Conservation (phyloP, 2,329 filamentous ascomycete species). For the Scolecobasidium constrictum region DNA sequence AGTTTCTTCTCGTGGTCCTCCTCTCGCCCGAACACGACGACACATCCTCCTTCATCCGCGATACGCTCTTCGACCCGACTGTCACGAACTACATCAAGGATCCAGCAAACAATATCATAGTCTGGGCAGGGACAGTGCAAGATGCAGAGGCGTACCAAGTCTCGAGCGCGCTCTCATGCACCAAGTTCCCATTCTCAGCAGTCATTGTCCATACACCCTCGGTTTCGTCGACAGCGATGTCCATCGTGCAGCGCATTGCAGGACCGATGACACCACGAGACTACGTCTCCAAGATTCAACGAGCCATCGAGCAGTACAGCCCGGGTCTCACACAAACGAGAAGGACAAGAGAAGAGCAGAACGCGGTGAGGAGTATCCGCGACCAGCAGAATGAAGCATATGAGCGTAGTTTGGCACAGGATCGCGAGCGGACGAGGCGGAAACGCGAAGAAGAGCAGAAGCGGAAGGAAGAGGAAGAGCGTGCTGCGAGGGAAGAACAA, state of each 20-base stretch:
- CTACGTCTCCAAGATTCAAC: constrained; percentile 66
- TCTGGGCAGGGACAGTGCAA: constrained; percentile 89
- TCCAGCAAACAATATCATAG: constrained; percentile 63
- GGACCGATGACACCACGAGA: constrained; percentile 59
- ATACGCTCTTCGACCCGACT: constrained; percentile 69
- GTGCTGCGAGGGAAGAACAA: constrained; percentile 52
- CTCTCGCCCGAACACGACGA: constrained; percentile 93
- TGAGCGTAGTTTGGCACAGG: constrained; percentile 77
- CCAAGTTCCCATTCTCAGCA: constrained; percentile 84
- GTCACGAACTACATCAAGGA: constrained; percentile 66
- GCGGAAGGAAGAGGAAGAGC: constrained; percentile 50
- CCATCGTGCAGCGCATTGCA: constrained; percentile 67
- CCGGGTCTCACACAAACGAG: constrained; percentile 64
- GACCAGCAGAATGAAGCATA: constrained; percentile 88
- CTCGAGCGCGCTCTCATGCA: constrained; percentile 73
- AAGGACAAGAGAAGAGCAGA: constrained; percentile 67
- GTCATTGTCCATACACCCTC: constrained; percentile 80
- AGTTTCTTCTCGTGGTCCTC: constrained; percentile 81
- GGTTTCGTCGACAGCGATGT: constrained; percentile 79
- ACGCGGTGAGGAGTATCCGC: constrained; percentile 70
- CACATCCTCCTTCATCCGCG: constrained; percentile 66
- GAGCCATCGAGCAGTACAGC: constrained; percentile 64
- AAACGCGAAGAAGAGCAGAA: constrained; percentile 64
- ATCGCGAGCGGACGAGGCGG: constrained; percentile 72
- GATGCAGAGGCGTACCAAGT: constrained; percentile 95